Evolutionary conservation across 2,329 filamentous ascomycete species (phyloP).

Genomic region (Alternaria brassicae): DNA sequence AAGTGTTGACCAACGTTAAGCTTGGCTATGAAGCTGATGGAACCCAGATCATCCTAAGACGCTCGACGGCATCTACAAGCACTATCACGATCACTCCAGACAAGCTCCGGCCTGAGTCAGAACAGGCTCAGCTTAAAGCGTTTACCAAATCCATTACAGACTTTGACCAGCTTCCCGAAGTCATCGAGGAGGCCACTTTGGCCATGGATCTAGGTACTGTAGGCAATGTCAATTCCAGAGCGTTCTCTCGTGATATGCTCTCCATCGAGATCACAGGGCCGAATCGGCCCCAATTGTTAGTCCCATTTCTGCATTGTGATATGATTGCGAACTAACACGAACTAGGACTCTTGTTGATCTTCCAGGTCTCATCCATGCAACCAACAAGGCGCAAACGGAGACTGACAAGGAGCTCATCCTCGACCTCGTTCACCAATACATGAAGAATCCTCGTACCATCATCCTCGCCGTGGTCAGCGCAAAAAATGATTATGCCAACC

Average conservation of each 20-base stretch:
- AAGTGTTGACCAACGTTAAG: neutral
- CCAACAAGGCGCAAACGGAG: constrained; percentile 31
- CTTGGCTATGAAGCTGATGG: neutral
- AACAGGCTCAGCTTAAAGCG: constrained; percentile 42
- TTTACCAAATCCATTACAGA: constrained; percentile 49
- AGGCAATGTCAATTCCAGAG: constrained; percentile 24
- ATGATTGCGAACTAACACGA: constrained; percentile 6
- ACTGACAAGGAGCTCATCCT: constrained; percentile 33
- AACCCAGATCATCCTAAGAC: constrained; percentile 41
- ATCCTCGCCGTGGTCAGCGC: constrained; percentile 48
- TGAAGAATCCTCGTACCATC: constrained; percentile 38
- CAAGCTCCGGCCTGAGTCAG: constrained; percentile 33
- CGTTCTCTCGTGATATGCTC: constrained; percentile 54
- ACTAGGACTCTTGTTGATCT: constrained; percentile 56
- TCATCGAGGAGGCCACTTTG: constrained; percentile 62
- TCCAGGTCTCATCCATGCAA: constrained; percentile 54
- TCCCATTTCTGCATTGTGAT: constrained; percentile 22
- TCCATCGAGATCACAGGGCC: constrained; percentile 55
- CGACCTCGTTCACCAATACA: constrained; percentile 35
- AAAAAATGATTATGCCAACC: constrained; percentile 60
- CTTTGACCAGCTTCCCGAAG: constrained; percentile 53
- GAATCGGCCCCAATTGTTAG: constrained; percentile 39
- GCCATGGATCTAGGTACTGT: constrained; percentile 55
- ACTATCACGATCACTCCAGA: constrained; percentile 50
- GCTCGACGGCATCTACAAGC: constrained; percentile 29